phyloP scores from a whole-genome alignment of 495 filamentous ascomycete genomes.

The Letharia lupina region DNA sequence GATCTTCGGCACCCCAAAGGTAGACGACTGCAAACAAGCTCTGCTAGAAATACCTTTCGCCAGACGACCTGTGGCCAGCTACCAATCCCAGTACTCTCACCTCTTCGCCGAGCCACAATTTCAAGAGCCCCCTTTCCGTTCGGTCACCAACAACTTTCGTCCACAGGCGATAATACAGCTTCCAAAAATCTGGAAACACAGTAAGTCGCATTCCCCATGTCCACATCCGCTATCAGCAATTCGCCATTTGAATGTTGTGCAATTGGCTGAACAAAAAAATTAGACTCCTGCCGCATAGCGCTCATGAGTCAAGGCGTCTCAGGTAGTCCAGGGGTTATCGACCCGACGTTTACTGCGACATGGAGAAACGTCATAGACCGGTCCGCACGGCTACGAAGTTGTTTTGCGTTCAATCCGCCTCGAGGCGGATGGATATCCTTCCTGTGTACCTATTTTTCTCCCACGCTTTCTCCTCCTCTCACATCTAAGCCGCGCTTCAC shows the following conservation, averaged over 20 bases:
- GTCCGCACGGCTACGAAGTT: background rate
- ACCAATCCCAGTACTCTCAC: background rate
- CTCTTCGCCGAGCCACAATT: slow-evolving; percentile 3
- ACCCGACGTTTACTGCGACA: background rate
- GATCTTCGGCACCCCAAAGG: background rate
- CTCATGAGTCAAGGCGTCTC: background rate
- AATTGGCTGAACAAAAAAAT: background rate
- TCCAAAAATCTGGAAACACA: slow-evolving; percentile 4
- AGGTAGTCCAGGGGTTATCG: background rate
- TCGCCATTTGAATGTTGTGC: background rate
- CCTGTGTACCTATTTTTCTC: background rate
- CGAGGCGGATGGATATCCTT: background rate
- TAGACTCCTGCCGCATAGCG: slow-evolving; percentile 3
- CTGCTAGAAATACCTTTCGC: background rate
- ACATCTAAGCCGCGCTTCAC: background rate
- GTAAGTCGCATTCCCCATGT: background rate
- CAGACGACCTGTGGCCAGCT: background rate
- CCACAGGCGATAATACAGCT: background rate
- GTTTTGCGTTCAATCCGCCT: background rate
- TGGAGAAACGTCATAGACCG: background rate
- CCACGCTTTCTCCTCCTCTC: background rate
- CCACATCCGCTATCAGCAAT: background rate
- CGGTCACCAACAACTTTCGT: background rate
- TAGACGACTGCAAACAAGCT: background rate
- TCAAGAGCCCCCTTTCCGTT: background rate